Evolutionary conservation across 2,329 filamentous ascomycete species (phyloP), one percentile per base, ranked within the genome.

Genomic region (Ophiostoma piceae): DNA sequence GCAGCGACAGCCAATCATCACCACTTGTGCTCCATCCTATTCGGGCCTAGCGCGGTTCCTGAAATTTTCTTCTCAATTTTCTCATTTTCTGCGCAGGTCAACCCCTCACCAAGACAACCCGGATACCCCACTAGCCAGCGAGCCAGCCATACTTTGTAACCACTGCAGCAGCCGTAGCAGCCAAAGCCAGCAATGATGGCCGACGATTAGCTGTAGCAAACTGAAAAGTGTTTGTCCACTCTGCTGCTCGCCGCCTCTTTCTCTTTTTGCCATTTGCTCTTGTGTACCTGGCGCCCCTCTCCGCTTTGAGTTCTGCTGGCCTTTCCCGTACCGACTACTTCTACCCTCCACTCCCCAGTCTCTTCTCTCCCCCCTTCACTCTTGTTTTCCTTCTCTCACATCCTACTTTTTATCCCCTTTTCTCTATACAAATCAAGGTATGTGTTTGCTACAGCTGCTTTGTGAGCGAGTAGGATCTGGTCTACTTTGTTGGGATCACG

Each of bases 311-410:
- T 54, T 54, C 16, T 54, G 62, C 32, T 39, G 62, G 51, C 26
- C 43, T 37, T 35, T 60, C 32, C 67, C 47, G 12, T 54, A 16
- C 47, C 37, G 67, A 66, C 51, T 65, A 39, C 57, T 66, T 66
- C 69, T 67, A 66, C 62, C 68, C 68, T 71, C 72, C 65, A 39
- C 66, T 67, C 54, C n/a, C 65, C 54, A 64, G 26, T 39, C 47
- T 51, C 68, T 68, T 67, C 69, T 72, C 68, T 67, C 67, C 68
- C 70, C 66, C 72, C 69, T 67, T 73, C 71, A 72, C 74, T 74
- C 70, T 74, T 66, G 43, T 51, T 71, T 62, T 71, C 72, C 75
- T 12, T 8, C 37, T 16, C 35, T 41, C 16, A 26, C 60, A 41
- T 66, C 76, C 73, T 29, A 68, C 35, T 57, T 76, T 64, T 37